Conservation (phyloP, 2,329 filamentous ascomycete genomes). For the Fusarium chlamydosporum region DNA sequence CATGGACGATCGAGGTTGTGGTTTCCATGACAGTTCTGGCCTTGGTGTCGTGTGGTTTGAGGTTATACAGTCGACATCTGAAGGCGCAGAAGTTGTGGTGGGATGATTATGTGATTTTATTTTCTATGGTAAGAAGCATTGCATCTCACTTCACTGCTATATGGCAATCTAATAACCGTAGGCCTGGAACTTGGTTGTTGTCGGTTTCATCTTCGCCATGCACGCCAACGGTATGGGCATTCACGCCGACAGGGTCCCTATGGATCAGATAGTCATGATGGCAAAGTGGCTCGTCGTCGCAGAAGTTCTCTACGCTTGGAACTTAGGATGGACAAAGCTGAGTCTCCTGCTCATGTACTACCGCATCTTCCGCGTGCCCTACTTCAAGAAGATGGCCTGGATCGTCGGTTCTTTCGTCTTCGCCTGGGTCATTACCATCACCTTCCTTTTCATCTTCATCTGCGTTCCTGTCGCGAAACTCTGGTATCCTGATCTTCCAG, state of each 20-base stretch:
- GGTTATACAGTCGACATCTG: constrained; percentile 59
- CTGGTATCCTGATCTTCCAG: constrained; percentile 62
- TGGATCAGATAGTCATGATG: constrained; percentile 58
- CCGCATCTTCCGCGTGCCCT: constrained; percentile 64
- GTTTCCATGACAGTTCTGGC: constrained; percentile 60
- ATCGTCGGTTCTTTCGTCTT: constrained; percentile 60
- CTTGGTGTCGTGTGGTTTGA: constrained; percentile 56
- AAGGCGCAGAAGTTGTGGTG: constrained; percentile 63
- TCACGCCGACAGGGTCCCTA: constrained; percentile 59
- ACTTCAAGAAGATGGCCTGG: constrained; percentile 60
- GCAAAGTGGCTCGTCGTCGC: constrained; percentile 64
- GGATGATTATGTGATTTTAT: constrained; percentile 66
- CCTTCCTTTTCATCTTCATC: constrained; percentile 66
- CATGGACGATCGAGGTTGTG: constrained; percentile 60
- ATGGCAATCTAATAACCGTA: constrained; percentile 34
- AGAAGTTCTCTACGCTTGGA: constrained; percentile 64
- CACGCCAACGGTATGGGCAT: constrained; percentile 62
- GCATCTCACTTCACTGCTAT: neutral
- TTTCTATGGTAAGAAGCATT: constrained; percentile 59
- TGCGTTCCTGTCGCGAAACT: constrained; percentile 65
- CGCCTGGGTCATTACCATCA: constrained; percentile 63
- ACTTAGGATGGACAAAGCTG: constrained; percentile 65
- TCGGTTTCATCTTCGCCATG: constrained; percentile 66
- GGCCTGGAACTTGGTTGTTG: constrained; percentile 60
- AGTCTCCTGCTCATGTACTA: constrained; percentile 67